Base-by-base conservation (phyloP, 305 asterid genomes). In the Fraxinus floribunda region DNA sequence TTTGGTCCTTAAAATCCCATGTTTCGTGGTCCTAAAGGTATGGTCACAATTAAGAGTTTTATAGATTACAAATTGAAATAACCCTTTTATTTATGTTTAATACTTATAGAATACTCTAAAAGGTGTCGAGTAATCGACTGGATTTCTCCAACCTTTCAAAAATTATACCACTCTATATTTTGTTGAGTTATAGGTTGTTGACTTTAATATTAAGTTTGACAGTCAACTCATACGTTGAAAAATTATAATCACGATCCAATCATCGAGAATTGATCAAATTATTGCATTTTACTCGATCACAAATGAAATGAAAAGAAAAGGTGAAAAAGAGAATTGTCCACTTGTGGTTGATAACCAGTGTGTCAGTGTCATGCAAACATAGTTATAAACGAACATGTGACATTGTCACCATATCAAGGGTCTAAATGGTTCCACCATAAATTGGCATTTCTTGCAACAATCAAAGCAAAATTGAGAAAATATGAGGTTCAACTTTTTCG, bases 1-100 rank as follows among this genome's bases (percentile, higher is more conserved):
- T 70, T 44, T 55, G 79, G 83, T 74, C 84, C 75, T 75, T 74
- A 74, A 74, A 81, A 49, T 80, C 49, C 16, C 39, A 46, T 16
- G 6, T 55, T 55, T 16, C 22, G 64, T 55, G 66, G 66, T 55
- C 66, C 66, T 55, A n/a, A 55, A 60, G 13, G 7, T 16, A 3
- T 15, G 62, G 20, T 49, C 62, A 49, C 20, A 49, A 13, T 49
- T 49, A 49, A 49, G 62, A 49, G 22, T 16, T 49, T 15, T 49
- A 16, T 49, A 52, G 20, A 52, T 1, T 52, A 46, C 57, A 13
- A 10, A 46, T 15, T 46, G 15, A 46, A 36, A 36, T 36, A 36
- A 36, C 41, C 9, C 0, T 36, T 36, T 36, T 36, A 36, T 1
- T 36, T 36, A 36, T 36, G 41, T 36, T 36, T 36, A 38, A 38